Conservation (phyloP, 139 green algal genomes). For the Haematococcus sp. region DNA sequence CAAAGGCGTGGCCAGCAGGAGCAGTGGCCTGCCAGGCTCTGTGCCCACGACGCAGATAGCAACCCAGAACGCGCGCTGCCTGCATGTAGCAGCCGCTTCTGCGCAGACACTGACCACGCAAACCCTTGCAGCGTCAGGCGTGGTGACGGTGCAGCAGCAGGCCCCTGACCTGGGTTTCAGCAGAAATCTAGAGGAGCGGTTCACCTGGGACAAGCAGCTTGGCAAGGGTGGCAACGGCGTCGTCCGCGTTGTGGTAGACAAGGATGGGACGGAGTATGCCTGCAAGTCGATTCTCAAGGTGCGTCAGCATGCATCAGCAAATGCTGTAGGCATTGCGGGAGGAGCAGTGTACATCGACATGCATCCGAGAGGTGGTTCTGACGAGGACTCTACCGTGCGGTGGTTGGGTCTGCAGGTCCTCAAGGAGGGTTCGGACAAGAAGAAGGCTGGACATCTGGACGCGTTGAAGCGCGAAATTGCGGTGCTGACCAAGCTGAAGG, state of each 20-base stretch:
- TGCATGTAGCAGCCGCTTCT: not conserved
- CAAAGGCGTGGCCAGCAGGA: no score
- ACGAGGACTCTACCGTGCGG: not conserved
- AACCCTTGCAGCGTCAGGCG: no score
- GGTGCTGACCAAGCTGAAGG: constrained; percentile 65
- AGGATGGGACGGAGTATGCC: constrained; percentile 59
- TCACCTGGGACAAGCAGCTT: not conserved
- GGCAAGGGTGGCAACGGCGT: constrained; percentile 43
- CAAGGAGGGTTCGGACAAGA: constrained; percentile 47
- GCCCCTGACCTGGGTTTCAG: no score
- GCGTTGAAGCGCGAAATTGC: constrained; percentile 57
- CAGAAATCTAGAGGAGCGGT: no score
- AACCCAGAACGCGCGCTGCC: not conserved
- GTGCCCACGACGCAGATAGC: no score
- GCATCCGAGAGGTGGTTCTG: no score
- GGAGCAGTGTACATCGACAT: no score
- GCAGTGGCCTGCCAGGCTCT: no score
- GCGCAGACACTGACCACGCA: not conserved
- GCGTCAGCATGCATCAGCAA: no score
- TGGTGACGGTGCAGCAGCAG: no score
- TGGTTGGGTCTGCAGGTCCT: constrained; percentile 19
- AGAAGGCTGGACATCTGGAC: constrained; percentile 66
- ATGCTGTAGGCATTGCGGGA: no score
- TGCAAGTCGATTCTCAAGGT: constrained; percentile 78
- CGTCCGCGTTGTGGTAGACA: constrained; percentile 19